These are phyloP conservation scores for Lentinula lateritia DNA, from an alignment of 768 basidiomycete genomes.

Conservation along the genomic window DNA sequence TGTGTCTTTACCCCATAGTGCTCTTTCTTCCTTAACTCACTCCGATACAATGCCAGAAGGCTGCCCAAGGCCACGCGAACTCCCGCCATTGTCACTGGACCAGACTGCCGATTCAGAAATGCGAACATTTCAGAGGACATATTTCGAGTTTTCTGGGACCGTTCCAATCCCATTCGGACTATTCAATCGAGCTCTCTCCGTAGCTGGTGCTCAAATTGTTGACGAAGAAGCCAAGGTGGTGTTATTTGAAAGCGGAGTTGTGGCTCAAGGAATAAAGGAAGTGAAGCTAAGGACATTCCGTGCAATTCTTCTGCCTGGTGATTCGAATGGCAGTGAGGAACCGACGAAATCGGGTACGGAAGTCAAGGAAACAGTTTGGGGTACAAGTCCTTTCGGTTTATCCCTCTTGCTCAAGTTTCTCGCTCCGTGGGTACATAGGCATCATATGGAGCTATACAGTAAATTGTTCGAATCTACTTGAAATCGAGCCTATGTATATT, in stretches of 20 bases:
- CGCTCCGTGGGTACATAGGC: neutral
- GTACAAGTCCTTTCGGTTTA: neutral
- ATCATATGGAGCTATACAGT: neutral
- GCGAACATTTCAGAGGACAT: neutral
- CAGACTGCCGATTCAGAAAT: neutral
- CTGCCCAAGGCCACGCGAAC: neutral
- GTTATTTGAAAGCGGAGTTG: neutral
- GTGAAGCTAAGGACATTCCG: neutral
- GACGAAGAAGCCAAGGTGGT: conserved; percentile 1
- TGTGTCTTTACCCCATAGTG: neutral
- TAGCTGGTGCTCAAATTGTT: neutral
- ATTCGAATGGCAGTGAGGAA: neutral
- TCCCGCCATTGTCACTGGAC: neutral
- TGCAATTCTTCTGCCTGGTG: neutral
- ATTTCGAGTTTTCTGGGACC: neutral
- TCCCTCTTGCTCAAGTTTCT: neutral
- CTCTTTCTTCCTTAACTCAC: neutral
- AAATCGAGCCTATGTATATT: neutral
- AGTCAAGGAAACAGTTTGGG: neutral
- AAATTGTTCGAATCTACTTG: neutral
- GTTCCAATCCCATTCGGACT: neutral
- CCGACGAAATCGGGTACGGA: neutral
- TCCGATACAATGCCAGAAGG: neutral
- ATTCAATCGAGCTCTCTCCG: neutral
- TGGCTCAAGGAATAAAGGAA: neutral